Base-by-base conservation (phyloP, 2,329 filamentous ascomycete genomes). In the Diaporthe australafricana region DNA sequence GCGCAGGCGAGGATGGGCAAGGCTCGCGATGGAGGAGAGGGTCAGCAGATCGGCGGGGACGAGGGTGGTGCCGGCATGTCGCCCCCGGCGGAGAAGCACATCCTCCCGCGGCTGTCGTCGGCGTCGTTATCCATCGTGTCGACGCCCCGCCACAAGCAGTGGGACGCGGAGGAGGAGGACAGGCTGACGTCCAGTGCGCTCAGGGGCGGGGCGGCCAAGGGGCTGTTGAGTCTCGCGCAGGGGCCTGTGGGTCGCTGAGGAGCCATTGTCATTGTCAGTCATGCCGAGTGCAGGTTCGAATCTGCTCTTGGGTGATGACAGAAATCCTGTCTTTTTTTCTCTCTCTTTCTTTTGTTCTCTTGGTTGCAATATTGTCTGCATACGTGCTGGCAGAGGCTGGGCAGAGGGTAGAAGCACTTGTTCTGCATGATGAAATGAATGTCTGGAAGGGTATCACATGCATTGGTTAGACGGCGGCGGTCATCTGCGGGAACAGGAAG, bases 121-220 rank as follows among this genome's bases (percentile, higher is more conserved):
- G 32, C 68, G 7, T 69, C 66, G 12, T 25, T 60, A 47, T 47
- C 30, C 22, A 62, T 27, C 16, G 45, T 69, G 48, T 69, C 50
- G 48, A 75, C 74, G 30, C 74, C 74, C 2, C 60, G 50, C 42
- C 55, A 62, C 45, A 48, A 45, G 60, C 75, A 77, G 35, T 79
- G 77, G 32, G 77, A 78, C 14, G 79, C 77, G 30, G 77, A 78
- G 17, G 70, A 76, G 5, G 77, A 75, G n/a, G 79, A 77, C n/a
- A 74, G 73, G 27, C 74, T 86, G 65, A 83, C 83, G 63, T 87
- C 83, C 73, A 87, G 83, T 77, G 84, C 83, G 22, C 81, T 86
- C 47, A 84, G 84, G 71, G 87, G 84, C 5, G 82, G 84, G 55
- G 88, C 87, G 11, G 87, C 85, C 16, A 86, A 85, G 76, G 88